Conservation (phyloP, 768 basidiomycete genomes). For the Multifurca ochricompacta region DNA sequence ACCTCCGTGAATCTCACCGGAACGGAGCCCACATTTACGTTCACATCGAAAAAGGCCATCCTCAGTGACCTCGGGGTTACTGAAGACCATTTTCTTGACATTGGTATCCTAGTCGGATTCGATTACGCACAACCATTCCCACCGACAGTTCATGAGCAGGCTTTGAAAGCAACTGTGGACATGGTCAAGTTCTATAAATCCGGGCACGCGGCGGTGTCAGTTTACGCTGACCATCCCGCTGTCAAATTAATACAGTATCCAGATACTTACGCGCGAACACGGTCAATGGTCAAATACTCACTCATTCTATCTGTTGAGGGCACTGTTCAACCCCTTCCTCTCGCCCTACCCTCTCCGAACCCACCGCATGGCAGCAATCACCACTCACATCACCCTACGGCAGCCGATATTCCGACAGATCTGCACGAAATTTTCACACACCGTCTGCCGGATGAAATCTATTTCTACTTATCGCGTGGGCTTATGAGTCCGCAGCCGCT, state of each 20-base stretch:
- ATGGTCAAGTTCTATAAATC: slow-evolving; percentile 92
- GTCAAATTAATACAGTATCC: slow-evolving; percentile 72
- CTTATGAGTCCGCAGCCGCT: slow-evolving; percentile 83
- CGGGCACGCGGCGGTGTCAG: slow-evolving; percentile 70
- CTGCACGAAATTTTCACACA: slow-evolving; percentile 93
- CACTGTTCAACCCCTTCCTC: slow-evolving; percentile 66
- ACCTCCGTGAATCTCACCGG: slow-evolving; percentile 74
- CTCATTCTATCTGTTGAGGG: slow-evolving; percentile 87
- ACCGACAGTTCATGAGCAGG: slow-evolving; percentile 72
- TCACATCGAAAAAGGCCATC: slow-evolving; percentile 70
- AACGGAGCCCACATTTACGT: slow-evolving; percentile 67
- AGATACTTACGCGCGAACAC: slow-evolving; percentile 83
- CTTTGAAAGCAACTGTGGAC: slow-evolving; percentile 78
- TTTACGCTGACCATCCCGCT: slow-evolving; percentile 73
- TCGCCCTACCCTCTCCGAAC: slow-evolving; percentile 49
- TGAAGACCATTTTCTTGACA: slow-evolving; percentile 92
- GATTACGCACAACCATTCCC: slow-evolving; percentile 77
- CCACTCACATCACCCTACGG: slow-evolving; percentile 61
- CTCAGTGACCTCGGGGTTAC: slow-evolving; percentile 56
- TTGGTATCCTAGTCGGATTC: slow-evolving; percentile 86
- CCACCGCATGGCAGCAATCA: slow-evolving; percentile 45
- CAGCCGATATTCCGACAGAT: slow-evolving; percentile 84
- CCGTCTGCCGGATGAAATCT: slow-evolving; percentile 92
- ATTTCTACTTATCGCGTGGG: slow-evolving; percentile 92
- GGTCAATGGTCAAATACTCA: slow-evolving; percentile 87